Evolutionary conservation across 495 filamentous ascomycete species (phyloP), one percentile per base, ranked within the genome.

Genomic region (Zalerion maritima): DNA sequence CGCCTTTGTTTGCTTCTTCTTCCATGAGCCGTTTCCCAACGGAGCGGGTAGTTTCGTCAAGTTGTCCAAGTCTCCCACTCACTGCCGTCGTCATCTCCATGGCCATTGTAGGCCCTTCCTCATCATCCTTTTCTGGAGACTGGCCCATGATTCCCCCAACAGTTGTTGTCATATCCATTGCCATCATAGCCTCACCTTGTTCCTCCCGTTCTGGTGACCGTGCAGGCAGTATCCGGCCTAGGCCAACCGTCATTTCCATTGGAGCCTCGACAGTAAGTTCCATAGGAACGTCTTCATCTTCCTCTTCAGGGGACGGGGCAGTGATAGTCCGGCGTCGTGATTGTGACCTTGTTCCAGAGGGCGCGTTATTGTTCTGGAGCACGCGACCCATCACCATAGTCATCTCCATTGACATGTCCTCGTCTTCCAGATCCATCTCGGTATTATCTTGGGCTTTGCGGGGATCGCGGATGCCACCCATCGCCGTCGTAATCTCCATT

Each of bases 391-490:
- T 54, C 0, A 72, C 75, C 21, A 72, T 69, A 0, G 81, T 91
- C 29, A 87, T 66, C 35, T 85, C 81, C 79, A 85, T 85, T 2
- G 78, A 78, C 61, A 87, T 68, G 28, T 77, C 78, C 22, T 81
- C 75, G 29, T 77, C 34, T 12, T 39, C 34, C 2, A 29, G 36
- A 3, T 55, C 51, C 9, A 42, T 18, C n/a, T 36, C 47, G 32
- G 37, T 40, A 5, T 32, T 49, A 9, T 44, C 38, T 1, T 30
- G 43, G n/a, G 37, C 18, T 10, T 35, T 36, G 18, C 36, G 31
- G 36, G 6, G 21, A 21, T 24, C 18, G 24, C 65, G 51, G 19
- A 77, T 74, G n/a, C 54, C 53, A 10, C 72, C 73, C 35, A 78
- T 52, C 0, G 69, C 67, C 21, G 59, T 64, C 0, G 72, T 76